Evolutionary conservation across 495 filamentous ascomycete genomes (phyloP), one percentile per base, ranked within the genome.

Genomic region (Lophiotrema nucula): DNA sequence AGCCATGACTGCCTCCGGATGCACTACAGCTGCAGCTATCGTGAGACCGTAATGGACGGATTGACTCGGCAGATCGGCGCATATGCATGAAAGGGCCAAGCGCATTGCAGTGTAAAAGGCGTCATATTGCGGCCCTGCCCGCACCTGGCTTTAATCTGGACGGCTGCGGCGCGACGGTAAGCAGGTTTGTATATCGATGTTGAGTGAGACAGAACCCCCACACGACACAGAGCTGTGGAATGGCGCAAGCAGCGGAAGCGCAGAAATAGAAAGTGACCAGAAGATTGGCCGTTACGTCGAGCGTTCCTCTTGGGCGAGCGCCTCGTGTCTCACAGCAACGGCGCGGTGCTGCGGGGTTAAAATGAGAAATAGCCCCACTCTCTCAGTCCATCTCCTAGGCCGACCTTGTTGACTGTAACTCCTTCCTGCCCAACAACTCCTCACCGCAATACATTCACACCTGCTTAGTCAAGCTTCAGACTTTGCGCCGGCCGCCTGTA

Each of bases 221-320:
- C 54, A 19, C 46, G 21, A 11, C 5, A 27, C 23, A 2, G n/a
- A 10, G 35, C 39, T 15, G 41, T 2, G 27, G 43, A 58, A 62
- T 62, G 48, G 63, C 58, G 58, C 63, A 58, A 62, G 63, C 35
- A 55, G 63, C 63, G 62, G 53, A 35, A 47, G 58, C 31, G 31
- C 23, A 16, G 35, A 25, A 50, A 61, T 12, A 43, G 10, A 21
- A 8, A 43, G 39, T 6, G 8, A 21, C 18, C 10, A 35, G 8
- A 35, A 8, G 31, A 35, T 35, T 8, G n/a, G n/a, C n/a, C n/a
- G n/a, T n/a, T n/a, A n/a, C n/a, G n/a, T n/a, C n/a, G n/a, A n/a
- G n/a, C n/a, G n/a, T n/a, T n/a, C n/a, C n/a, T 35, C 8, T 35
- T 35, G 31, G 31, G 31, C 31, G 31, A 35, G 31, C 31, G 31